Conservation (phyloP, 768 basidiomycete genomes). For the Russula virescens region DNA sequence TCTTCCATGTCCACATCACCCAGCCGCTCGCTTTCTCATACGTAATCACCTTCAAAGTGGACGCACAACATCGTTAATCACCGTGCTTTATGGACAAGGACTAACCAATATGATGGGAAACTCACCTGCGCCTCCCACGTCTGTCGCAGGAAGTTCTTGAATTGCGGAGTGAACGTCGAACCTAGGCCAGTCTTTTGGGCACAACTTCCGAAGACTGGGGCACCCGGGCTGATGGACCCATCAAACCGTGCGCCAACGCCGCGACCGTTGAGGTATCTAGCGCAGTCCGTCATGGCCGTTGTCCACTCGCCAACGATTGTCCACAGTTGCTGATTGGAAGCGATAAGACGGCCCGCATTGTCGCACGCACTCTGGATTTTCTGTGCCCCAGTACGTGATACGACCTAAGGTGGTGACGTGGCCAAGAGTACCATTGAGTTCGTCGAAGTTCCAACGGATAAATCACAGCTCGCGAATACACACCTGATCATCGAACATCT, state of each 20-base stretch:
- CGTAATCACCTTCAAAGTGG: constrained; percentile 37
- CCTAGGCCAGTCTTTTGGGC: constrained; percentile 66
- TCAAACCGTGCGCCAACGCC: constrained; percentile 59
- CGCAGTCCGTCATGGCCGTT: constrained; percentile 70
- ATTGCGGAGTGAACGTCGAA: constrained; percentile 63
- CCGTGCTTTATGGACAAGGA: neutral
- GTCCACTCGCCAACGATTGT: constrained; percentile 87
- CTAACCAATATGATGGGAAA: neutral
- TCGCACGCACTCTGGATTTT: constrained; percentile 61
- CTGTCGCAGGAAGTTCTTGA: constrained; percentile 77
- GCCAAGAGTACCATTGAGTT: neutral
- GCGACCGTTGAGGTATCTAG: constrained; percentile 79
- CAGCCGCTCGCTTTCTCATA: constrained; percentile 69
- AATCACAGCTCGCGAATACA: neutral
- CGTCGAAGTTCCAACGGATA: no score
- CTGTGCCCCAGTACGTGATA: constrained; percentile 41
- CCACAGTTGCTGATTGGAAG: constrained; percentile 53
- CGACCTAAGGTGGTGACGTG: constrained; percentile 32
- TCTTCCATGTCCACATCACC: constrained; percentile 83
- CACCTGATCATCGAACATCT: constrained; percentile 60
- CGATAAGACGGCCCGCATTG: constrained; percentile 39
- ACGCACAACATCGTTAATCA: neutral
- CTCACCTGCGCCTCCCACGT: constrained; percentile 78
- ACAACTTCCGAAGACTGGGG: constrained; percentile 68
- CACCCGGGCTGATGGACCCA: constrained; percentile 53